phyloP scores from a whole-genome alignment of 1,284 basidiomycete species.

The Rhodofomes roseus region DNA sequence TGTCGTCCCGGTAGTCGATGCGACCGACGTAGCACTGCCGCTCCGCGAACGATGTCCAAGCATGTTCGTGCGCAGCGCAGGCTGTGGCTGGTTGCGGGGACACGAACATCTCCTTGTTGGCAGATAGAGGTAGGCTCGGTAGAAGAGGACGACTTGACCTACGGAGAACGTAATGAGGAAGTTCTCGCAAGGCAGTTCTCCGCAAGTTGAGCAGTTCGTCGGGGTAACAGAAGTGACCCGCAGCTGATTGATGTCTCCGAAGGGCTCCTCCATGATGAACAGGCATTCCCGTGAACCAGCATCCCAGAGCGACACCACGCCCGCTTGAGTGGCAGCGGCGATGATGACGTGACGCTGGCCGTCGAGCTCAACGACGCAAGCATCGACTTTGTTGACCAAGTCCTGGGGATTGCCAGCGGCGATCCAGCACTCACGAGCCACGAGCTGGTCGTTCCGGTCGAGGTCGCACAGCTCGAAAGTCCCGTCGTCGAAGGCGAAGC shows the following conservation, averaged over 20 bases:
- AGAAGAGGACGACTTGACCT: constrained; percentile 57
- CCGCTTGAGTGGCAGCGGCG: constrained; percentile 59
- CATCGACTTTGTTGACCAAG: constrained; percentile 47
- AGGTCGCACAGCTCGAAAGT: constrained; percentile 56
- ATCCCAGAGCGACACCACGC: constrained; percentile 72
- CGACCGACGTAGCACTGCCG: constrained; percentile 48
- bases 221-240: constrained; percentile 47
- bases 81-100: constrained; percentile 40
- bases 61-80: constrained; percentile 35
- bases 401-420: constrained; percentile 57
- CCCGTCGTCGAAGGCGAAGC: constrained; percentile 62
- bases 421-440: constrained; percentile 43
- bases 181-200: constrained; percentile 60
- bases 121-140: constrained; percentile 56
- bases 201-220: constrained; percentile 62
- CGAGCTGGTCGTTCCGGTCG: constrained; percentile 34
- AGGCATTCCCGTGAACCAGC: constrained; percentile 56
- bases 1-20: constrained; percentile 38
- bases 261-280: constrained; percentile 51
- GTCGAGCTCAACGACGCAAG: constrained; percentile 47
- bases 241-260: constrained; percentile 50
- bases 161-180: constrained; percentile 60
- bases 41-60: constrained; percentile 56
- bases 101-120: constrained; percentile 65
- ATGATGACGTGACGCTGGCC: constrained; percentile 50